phyloP scores from a whole-genome alignment of 2,329 filamentous ascomycete genomes.

The Colletotrichum spaethianum region DNA sequence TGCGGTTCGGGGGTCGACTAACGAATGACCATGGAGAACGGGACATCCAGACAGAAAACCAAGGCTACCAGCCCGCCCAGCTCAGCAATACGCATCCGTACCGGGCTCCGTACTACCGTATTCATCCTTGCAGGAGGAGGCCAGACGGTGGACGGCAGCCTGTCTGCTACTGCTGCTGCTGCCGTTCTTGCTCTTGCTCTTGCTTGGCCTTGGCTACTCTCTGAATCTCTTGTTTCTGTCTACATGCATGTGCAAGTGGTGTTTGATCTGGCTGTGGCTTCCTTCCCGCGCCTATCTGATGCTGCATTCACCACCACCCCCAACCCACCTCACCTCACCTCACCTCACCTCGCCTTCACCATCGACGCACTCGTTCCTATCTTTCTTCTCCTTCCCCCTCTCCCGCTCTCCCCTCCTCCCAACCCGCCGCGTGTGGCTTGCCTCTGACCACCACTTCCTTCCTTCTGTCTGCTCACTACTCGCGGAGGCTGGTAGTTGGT shows the following conservation, averaged over 20 bases:
- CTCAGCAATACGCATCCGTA: not conserved
- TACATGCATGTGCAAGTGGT: not conserved
- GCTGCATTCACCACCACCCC: conserved; percentile 2
- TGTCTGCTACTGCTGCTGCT: not conserved
- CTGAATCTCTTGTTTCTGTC: not conserved
- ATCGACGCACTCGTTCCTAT: conserved; percentile 12
- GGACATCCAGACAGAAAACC: not conserved
- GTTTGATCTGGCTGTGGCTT: not conserved
- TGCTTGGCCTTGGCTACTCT: not conserved
- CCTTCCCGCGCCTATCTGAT: not conserved
- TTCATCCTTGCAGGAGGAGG: not conserved
- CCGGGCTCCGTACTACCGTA: not conserved
- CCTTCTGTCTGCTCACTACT: conserved; percentile 7
- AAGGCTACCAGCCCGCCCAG: not conserved
- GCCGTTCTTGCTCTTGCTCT: too few relatives aligned
- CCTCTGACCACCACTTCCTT: not conserved
- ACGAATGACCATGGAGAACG: not conserved
- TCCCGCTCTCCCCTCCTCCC: not conserved
- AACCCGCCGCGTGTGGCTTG: conserved; percentile 18
- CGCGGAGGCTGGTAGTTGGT: conserved; percentile 13
- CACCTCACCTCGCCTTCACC: conserved; percentile 2
- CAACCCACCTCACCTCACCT: too few relatives aligned
- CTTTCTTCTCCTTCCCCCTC: conserved; percentile 1
- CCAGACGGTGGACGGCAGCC: not conserved
- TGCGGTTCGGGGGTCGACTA: not conserved